A percentile compares a stretch with the other conserved stretches of the same genome.
Evolutionary conservation across 345 rosid genomes (phyloP).

Genomic region (Euclidium syriacum): DNA sequence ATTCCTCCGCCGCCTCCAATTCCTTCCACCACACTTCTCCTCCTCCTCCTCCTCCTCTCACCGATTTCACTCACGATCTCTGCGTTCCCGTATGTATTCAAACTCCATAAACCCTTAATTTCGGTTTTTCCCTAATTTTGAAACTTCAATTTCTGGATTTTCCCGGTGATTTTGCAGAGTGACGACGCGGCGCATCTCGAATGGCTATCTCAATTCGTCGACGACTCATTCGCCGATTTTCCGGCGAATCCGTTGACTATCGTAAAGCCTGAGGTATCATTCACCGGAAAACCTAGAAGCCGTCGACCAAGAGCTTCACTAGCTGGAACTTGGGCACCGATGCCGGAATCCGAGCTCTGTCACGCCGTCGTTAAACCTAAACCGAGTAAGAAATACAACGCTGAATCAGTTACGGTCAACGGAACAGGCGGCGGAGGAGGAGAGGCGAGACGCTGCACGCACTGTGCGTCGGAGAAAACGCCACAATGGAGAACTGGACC

Average conservation of each 20-base stretch:
- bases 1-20: constrained; percentile 19
- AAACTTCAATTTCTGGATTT: neutral
- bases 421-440: constrained; percentile 33
- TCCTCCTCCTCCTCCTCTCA: constrained; percentile 30
- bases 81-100: constrained; percentile 52
- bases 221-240: constrained; percentile 59
- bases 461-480: constrained; percentile 79
- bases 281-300: constrained; percentile 41
- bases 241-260: constrained; percentile 40
- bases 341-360: constrained; percentile 26
- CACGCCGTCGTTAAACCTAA: constrained; percentile 25
- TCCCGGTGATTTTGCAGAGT: constrained; percentile 40
- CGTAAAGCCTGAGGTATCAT: constrained; percentile 36
- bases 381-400: constrained; percentile 17
- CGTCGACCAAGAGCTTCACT: constrained; percentile 41
- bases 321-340: constrained; percentile 31
- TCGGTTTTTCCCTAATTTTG: neutral
- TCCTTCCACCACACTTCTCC: constrained; percentile 25
- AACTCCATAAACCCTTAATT: neutral
- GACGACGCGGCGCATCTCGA: constrained; percentile 88
- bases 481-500: constrained; percentile 92
- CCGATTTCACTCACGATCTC: constrained; percentile 56
- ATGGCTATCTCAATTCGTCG: constrained; percentile 73
- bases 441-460: constrained; percentile 52
- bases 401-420: constrained; percentile 1